These are phyloP conservation scores for Paramecium primaurelia DNA, from an alignment of 73 alveolate genomes.

Conservation along the genomic window DNA sequence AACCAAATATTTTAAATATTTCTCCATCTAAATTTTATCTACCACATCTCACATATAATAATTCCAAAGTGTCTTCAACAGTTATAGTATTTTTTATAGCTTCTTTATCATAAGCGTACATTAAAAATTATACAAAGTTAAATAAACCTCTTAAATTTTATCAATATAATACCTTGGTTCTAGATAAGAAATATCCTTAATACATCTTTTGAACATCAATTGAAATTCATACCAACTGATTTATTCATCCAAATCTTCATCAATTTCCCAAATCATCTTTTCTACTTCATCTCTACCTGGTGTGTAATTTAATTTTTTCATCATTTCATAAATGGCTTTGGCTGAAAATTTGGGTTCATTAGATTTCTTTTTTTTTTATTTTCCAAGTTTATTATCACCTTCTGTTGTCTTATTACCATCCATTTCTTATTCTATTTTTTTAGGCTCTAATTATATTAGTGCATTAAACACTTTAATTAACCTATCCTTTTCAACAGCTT, in stretches of 20 bases:
- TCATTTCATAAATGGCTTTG: not conserved
- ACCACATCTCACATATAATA: slow-evolving; percentile 72
- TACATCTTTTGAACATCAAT: slow-evolving; percentile 79
- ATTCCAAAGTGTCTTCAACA: slow-evolving; percentile 79
- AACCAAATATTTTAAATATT: slow-evolving; percentile 56
- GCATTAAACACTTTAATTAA: slow-evolving; percentile 37
- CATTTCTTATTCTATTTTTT: not conserved
- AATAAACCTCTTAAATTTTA: slow-evolving; percentile 55
- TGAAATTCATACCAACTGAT: slow-evolving; percentile 72
- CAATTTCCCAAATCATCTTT: slow-evolving; percentile 82
- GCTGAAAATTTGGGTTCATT: slow-evolving; percentile 45
- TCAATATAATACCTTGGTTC: slow-evolving; percentile 63
- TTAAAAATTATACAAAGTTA: slow-evolving; percentile 68
- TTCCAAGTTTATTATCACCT: not conserved
- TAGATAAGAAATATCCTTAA: slow-evolving; percentile 69
- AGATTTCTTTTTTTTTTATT: slow-evolving; percentile 41
- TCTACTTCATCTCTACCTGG: slow-evolving; percentile 68
- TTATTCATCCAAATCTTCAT: slow-evolving; percentile 70
- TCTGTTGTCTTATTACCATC: slow-evolving; percentile 32
- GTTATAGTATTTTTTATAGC: slow-evolving; percentile 69
- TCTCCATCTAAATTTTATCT: slow-evolving; percentile 53
- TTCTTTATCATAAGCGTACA: slow-evolving; percentile 62
- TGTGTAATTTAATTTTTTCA: slow-evolving; percentile 6
- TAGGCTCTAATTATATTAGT: not conserved
- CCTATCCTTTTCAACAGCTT: slow-evolving; percentile 49